Percentiles rank a stretch among this genome's conserved stretches.
phyloP scores from a whole-genome alignment of 768 basidiomycete genomes.

The Lyophyllum semitale region DNA sequence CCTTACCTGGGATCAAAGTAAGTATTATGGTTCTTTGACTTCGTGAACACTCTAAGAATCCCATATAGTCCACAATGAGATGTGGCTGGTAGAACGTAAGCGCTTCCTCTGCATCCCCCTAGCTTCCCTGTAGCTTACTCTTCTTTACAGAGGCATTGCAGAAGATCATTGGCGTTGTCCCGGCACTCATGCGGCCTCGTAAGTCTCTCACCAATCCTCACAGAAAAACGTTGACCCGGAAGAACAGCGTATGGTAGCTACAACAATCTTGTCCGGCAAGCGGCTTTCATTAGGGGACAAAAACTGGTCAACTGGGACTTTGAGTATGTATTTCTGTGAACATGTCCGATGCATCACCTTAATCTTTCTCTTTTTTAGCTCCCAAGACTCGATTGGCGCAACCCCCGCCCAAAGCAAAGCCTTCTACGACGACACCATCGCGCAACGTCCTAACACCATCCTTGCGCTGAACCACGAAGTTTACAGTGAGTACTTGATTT shows the following conservation, averaged over 20 bases:
- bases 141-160: constrained; percentile 36
- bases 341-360: neutral
- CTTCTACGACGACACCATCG: constrained; percentile 29
- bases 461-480: constrained; percentile 46
- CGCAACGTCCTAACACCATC: constrained; percentile 32
- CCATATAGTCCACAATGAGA: constrained; percentile 41
- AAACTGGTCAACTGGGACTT: constrained; percentile 39
- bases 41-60: neutral
- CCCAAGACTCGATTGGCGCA: constrained; percentile 39
- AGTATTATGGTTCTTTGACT: constrained; percentile 7
- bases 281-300: constrained; percentile 34
- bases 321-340: constrained; percentile 12
- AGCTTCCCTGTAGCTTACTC: neutral
- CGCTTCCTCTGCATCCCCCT: neutral
- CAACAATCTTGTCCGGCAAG: constrained; percentile 47
- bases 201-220: neutral
- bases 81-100: constrained; percentile 47
- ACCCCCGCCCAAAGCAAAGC: constrained; percentile 32
- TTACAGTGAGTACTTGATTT: constrained; percentile 24
- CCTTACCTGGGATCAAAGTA: constrained; percentile 41
- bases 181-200: constrained; percentile 53
- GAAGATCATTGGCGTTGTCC: constrained; percentile 42
- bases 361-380: constrained; percentile 24
- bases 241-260: constrained; percentile 43
- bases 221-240: neutral